A percentile compares a stretch with the other conserved stretches of the same genome.
These are phyloP conservation scores for Chlorociboria aeruginascens DNA, from an alignment of 495 filamentous ascomycete genomes.

Conservation along the genomic window DNA sequence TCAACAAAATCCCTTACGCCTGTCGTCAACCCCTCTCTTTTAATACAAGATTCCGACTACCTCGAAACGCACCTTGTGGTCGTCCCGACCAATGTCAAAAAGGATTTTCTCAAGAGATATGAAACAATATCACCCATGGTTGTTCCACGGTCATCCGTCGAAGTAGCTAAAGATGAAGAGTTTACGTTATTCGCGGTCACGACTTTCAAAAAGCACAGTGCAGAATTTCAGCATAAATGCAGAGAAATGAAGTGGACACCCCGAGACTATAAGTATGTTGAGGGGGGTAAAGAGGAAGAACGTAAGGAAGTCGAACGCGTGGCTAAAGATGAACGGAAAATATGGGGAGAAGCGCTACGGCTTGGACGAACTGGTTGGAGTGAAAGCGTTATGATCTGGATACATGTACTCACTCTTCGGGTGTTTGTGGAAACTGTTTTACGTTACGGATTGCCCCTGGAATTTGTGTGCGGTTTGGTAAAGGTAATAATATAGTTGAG, in stretches of 20 bases:
- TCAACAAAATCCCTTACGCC: conserved; percentile 85
- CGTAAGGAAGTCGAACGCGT: conserved; percentile 71
- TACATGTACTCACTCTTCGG: conserved; percentile 78
- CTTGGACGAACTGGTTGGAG: conserved; percentile 81
- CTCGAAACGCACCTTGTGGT: conserved; percentile 89
- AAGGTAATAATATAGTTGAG: conserved; percentile 45
- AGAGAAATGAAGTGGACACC: conserved; percentile 89
- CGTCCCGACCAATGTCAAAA: conserved; percentile 62
- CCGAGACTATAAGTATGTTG: conserved; percentile 84
- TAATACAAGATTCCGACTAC: conserved; percentile 89
- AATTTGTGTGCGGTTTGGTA: conserved; percentile 74
- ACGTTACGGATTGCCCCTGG: conserved; percentile 80
- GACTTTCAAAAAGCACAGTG: conserved; percentile 78
- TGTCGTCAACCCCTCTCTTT: conserved; percentile 62
- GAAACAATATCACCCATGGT: conserved; percentile 74
- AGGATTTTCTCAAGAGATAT: conserved; percentile 82
- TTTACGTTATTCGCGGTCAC: conserved; percentile 83
- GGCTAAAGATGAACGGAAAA: conserved; percentile 65
- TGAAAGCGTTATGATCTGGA: conserved; percentile 89
- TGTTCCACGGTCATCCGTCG: conserved; percentile 72
- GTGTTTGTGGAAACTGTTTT: conserved; percentile 97
- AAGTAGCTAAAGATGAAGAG: conserved; percentile 73
- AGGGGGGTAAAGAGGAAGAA: conserved; percentile 81
- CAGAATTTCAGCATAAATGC: conserved; percentile 79
- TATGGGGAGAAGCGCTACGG: conserved; percentile 83